phyloP scores from a whole-genome alignment of 2,329 filamentous ascomycete genomes.

The Pseudogymnoascus sp. region DNA sequence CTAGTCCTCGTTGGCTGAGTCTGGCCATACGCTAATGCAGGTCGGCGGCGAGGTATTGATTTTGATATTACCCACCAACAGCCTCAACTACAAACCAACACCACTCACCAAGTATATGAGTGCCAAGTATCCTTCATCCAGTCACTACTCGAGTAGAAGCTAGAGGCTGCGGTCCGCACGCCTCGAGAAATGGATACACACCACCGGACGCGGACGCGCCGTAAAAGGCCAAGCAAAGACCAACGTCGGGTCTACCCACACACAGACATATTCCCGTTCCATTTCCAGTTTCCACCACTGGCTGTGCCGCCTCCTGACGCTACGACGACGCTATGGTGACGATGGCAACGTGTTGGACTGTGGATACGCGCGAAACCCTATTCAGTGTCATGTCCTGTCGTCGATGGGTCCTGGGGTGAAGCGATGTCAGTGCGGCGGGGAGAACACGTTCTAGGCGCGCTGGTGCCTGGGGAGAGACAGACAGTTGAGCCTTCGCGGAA shows the following conservation, averaged over 20 bases:
- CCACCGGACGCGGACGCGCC: neutral
- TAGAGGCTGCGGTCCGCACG: too few relatives aligned
- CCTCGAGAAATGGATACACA: neutral
- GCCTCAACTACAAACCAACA: slow-evolving; percentile 15
- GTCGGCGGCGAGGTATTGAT: slow-evolving; percentile 20
- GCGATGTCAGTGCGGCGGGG: slow-evolving; percentile 10
- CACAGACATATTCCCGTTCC: slow-evolving; percentile 35
- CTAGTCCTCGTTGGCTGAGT: neutral
- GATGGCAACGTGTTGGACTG: slow-evolving; percentile 20
- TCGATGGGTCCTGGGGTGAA: too few relatives aligned
- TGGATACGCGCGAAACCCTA: neutral
- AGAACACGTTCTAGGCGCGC: slow-evolving; percentile 11
- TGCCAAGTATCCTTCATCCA: too few relatives aligned
- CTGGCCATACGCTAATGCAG: slow-evolving; percentile 11
- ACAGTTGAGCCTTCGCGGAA: neutral
- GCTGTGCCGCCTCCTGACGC: slow-evolving; percentile 13
- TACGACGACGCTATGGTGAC: slow-evolving; percentile 24
- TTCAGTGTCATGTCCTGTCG: neutral
- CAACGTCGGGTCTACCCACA: slow-evolving; percentile 41
- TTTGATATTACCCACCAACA: slow-evolving; percentile 5
- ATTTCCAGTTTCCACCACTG: neutral
- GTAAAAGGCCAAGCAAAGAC: neutral
- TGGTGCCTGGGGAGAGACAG: neutral
- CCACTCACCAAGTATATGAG: too few relatives aligned
- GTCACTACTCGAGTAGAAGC: too few relatives aligned